phyloP scores from a whole-genome alignment of 441 rosid species.

The Pelargonium fulgidum region DNA sequence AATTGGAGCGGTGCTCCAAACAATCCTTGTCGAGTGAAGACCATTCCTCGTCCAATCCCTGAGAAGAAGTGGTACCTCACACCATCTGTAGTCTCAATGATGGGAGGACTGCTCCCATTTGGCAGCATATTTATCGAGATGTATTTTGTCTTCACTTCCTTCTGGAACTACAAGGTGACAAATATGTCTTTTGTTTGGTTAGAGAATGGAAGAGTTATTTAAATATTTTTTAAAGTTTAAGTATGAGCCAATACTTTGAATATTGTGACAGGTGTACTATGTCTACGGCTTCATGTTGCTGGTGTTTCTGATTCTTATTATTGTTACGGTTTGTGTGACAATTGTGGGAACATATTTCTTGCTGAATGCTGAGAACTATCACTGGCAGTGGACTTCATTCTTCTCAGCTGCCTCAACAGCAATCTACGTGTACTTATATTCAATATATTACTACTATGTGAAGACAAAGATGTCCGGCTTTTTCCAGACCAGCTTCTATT shows the following conservation, averaged over 20 bases:
- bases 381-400: slow-evolving; percentile 98
- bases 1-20: slow-evolving; percentile 96
- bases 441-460: slow-evolving; percentile 78
- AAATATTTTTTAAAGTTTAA: background rate
- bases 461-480: slow-evolving; percentile 97
- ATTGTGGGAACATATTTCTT: slow-evolving; percentile 91
- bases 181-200: background rate
- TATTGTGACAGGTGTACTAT: slow-evolving; percentile 66
- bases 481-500: slow-evolving; percentile 96
- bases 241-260: background rate
- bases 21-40: slow-evolving; percentile 96
- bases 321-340: slow-evolving; percentile 88
- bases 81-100: slow-evolving; percentile 82
- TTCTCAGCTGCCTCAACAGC: slow-evolving; percentile 96
- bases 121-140: slow-evolving; percentile 98
- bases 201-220: background rate
- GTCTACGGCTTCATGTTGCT: slow-evolving; percentile 92
- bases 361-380: slow-evolving; percentile 91
- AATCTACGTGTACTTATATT: slow-evolving; percentile 81
- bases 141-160: slow-evolving; percentile 96
- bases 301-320: slow-evolving; percentile 78
- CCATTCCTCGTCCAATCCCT: slow-evolving; percentile 95
- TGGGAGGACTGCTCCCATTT: slow-evolving; percentile 93
- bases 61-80: slow-evolving; percentile 98
- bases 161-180: slow-evolving; percentile 99